Percentiles rank a stretch among this genome's conserved stretches.
These are phyloP conservation scores for Pleodorina starrii DNA, from an alignment of 139 green algal species.

Conservation along the genomic window DNA sequence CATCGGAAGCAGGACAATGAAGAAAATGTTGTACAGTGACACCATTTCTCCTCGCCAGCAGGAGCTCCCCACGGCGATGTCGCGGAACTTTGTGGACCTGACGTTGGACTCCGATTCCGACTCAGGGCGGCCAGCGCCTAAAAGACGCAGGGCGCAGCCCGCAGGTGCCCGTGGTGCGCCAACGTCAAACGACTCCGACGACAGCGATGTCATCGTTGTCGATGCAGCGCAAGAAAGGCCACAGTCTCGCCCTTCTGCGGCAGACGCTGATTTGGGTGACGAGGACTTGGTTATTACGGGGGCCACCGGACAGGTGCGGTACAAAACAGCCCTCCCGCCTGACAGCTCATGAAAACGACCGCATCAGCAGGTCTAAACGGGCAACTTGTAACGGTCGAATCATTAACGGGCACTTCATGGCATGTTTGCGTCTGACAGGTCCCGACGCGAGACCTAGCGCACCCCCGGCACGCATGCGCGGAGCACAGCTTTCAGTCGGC, in stretches of 20 bases:
- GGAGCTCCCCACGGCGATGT: too few species aligned
- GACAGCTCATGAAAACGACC: too few species aligned
- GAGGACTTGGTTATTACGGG: slow-evolving; percentile 20
- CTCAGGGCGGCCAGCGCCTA: neutral
- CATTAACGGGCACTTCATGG: neutral
- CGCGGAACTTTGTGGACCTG: neutral
- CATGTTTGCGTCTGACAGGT: neutral
- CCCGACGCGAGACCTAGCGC: neutral
- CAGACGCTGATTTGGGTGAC: neutral
- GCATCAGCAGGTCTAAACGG: too few species aligned
- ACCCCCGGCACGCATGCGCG: neutral
- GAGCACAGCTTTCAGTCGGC: neutral
- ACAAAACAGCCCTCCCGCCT: neutral
- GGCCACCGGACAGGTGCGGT: slow-evolving; percentile 1
- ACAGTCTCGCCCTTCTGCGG: neutral
- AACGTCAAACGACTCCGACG: neutral
- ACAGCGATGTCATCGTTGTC: slow-evolving; percentile 1
- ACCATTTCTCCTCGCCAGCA: too few species aligned
- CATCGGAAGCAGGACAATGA: too few species aligned
- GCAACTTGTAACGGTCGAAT: neutral
- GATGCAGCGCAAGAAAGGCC: neutral
- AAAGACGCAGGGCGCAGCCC: neutral
- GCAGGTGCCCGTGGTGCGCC: neutral
- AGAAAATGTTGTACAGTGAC: too few species aligned
- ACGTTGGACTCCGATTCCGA: neutral